Evolutionary conservation across 2,329 filamentous ascomycete species (phyloP), one percentile per base, ranked within the genome.

Genomic region (Thielaviopsis ethacetica): DNA sequence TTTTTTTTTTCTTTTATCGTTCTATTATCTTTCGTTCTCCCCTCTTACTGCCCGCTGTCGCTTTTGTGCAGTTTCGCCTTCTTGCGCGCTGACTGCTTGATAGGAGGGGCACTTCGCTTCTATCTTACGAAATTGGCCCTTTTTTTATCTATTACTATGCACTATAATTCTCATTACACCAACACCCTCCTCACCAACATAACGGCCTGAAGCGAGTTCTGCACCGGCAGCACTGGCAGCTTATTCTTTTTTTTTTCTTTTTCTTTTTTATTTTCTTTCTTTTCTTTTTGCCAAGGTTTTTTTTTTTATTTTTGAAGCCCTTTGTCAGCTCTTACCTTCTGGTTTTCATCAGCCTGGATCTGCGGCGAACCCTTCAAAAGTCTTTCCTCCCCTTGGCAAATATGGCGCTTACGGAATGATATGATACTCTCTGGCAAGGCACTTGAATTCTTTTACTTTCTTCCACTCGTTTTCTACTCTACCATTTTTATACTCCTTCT

Each of bases 351-450:
- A 53, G 50, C 38, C 24, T 44, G 19, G 24, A 57, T 27, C 47
- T 5, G 12, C 30, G 6, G 12, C 30, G 6, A 34, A 34, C 6
- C 12, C 30, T n/a, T n/a, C n/a, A n/a, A n/a, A n/a, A n/a, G n/a
- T n/a, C n/a, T n/a, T n/a, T n/a, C n/a, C n/a, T 27, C 4, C 4
- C 26, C 38, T 10, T 3, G 38, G 38, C 38, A 13, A 13, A 41
- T 41, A 58, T 53, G 56, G 56, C 56, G 56, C 56, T 58, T 50
- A 58, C 51, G 56, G 56, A 53, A 41, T 53, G 56, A 58, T 58
- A 58, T 58, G 56, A 58, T 58, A 56, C 58, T 56, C 58, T 60
- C 50, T 50, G 58, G 53, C 58, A 56, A 53, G 54, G 47, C 50
- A 30, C 19, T 51, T 22, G 34, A 26, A 41, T 41, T 41, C 38